phyloP scores from a whole-genome alignment of 108 stramenopile genomes.

The Pseudonitzschia pungens region DNA sequence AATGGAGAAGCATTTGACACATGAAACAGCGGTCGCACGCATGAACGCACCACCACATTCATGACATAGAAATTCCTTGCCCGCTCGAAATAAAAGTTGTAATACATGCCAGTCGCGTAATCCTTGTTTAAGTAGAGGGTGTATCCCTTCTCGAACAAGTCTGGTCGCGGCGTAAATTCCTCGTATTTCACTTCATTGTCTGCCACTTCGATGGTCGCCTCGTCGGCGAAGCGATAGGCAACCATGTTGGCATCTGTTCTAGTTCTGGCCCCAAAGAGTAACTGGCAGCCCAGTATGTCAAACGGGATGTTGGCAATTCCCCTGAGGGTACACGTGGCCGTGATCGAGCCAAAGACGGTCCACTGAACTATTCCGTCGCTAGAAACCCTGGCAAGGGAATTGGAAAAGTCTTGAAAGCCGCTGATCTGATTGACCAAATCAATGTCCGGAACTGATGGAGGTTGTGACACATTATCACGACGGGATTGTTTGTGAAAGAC shows the following conservation, averaged over 20 bases:
- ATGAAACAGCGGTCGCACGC: neutral
- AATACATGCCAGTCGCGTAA: neutral
- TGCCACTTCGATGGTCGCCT: neutral
- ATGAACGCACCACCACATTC: constrained; percentile 4
- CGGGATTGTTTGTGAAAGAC: neutral
- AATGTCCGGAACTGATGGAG: constrained; percentile 22
- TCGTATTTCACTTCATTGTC: neutral
- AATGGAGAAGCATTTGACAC: too few relatives aligned
- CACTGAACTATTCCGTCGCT: constrained; percentile 21
- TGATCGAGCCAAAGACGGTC: constrained; percentile 5
- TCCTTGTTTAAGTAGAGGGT: neutral
- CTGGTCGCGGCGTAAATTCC: neutral
- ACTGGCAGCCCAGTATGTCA: constrained; percentile 23
- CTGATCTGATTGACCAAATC: constrained; percentile 11
- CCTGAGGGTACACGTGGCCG: constrained; percentile 6
- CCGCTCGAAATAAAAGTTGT: constrained; percentile 23
- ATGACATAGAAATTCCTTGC: constrained; percentile 1
- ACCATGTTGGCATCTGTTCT: neutral
- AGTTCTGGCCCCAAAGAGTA: constrained; percentile 8
- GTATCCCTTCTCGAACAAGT: constrained; percentile 11
- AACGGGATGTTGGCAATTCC: constrained; percentile 19
- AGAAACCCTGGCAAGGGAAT: neutral
- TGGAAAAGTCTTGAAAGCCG: constrained; percentile 7
- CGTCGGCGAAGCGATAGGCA: neutral
- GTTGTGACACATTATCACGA: neutral